Base-by-base conservation (phyloP, 2,329 filamentous ascomycete genomes). In the Epichloe amarillans region DNA sequence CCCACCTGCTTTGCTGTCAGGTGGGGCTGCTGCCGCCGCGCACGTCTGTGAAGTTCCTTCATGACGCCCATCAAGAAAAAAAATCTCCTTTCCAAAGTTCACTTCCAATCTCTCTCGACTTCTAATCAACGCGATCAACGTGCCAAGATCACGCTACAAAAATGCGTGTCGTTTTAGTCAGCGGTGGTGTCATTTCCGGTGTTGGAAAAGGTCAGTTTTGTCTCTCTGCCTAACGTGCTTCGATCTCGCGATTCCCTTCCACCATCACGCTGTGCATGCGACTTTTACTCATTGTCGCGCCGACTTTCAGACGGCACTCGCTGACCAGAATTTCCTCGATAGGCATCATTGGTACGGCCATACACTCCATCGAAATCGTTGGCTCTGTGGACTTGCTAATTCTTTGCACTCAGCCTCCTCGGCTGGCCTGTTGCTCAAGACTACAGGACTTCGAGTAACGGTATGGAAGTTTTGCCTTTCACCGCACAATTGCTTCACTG, bases 401-500 rank as follows among this genome's bases (percentile, higher is more conserved):
- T 36, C 30, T 15, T 49, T 23, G 26, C 43, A 17, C 26, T 37
- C 33, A 80, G 83, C 83, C 66, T 85, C 82, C 60, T 83, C 79
- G 52, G 82, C 83, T 39, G 85, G 84, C 46, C 72, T 88, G 51
- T 52, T 66, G 50, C 61, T 65, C 50, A 61, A 62, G 54, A 58
- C 59, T 2, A 53, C 54, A 8, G 60, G 60, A 21, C 56, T 61
- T 17, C 54, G 55, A 43, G 60, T 62, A n/a, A 57, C 57, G 49
- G 56, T 54, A 49, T 21, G 49, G 45, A n/a, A 19, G 17, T 19
- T 39, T 40, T 6, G 12, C 14, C 23, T 15, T 37, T 38, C 26
- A 3, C 4, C 26, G 19, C 44, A 19, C 35, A 17, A n/a, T 36
- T 26, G 15, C 17, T 5, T 21, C 2, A 35, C 50, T 52, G 26